phyloP scores from a whole-genome alignment of 345 rosid species.

The Gossypium raimondii region DNA sequence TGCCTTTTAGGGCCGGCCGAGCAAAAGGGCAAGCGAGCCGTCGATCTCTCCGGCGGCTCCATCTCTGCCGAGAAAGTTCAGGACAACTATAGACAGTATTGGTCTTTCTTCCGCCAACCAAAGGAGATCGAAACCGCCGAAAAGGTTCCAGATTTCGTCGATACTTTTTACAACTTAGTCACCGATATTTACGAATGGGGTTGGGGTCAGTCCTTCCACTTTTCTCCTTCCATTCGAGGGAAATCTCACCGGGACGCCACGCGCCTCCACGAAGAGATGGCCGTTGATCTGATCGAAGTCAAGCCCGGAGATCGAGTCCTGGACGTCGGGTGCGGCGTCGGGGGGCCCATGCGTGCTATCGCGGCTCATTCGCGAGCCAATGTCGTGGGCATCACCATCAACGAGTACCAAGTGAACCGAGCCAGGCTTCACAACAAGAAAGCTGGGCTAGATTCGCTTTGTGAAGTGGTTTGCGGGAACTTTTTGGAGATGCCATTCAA shows the following conservation, averaged over 20 bases:
- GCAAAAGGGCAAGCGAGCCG: conserved; percentile 65
- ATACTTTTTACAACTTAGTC: conserved; percentile 86
- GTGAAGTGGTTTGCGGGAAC: conserved; percentile 87
- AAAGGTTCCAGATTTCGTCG: conserved; percentile 85
- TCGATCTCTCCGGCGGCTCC: conserved; percentile 85
- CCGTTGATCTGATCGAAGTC: conserved; percentile 69
- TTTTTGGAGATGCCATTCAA: conserved; percentile 89
- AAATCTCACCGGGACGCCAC: conserved; percentile 83
- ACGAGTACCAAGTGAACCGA: conserved; percentile 89
- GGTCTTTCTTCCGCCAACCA: conserved; percentile 85
- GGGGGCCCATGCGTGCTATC: conserved; percentile 99
- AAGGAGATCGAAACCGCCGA: conserved; percentile 80
- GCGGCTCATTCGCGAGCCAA: conserved; percentile 81
- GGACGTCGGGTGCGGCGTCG: conserved; percentile 94
- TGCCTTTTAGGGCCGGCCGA: conserved; percentile 90
- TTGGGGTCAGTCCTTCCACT: conserved; percentile 98
- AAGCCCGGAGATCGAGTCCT: conserved; percentile 55
- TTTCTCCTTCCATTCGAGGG: conserved; percentile 77
- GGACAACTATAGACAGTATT: conserved; percentile 73
- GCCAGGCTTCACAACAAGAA: conserved; percentile 85
- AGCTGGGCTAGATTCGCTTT: conserved; percentile 68
- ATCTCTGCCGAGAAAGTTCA: conserved; percentile 77
- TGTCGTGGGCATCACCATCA: conserved; percentile 90
- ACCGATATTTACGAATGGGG: conserved; percentile 99
- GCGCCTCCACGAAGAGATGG: conserved; percentile 82